Percentiles rank a stretch among this genome's conserved stretches.
phyloP scores from a whole-genome alignment of 371 early-diverging fungal species.

The Dichotomocladium elegans region DNA sequence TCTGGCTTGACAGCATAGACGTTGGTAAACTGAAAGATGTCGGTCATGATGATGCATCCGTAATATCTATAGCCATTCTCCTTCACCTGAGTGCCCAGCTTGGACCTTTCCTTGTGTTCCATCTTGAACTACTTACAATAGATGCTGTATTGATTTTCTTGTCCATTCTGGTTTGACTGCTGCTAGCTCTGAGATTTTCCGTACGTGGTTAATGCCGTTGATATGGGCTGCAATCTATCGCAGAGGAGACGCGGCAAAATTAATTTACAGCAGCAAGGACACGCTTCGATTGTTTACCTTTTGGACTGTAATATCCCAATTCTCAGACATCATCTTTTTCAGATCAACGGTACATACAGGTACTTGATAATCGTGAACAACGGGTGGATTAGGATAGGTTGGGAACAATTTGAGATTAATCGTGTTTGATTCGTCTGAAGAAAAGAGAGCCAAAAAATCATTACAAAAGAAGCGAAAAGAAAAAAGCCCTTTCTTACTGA shows the following conservation, averaged over 20 bases:
- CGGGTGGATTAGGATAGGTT: conserved; percentile 69
- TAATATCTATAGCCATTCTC: conserved; percentile 58
- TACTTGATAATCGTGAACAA: conserved; percentile 78
- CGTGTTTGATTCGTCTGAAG: conserved; percentile 53
- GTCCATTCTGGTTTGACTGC: conserved; percentile 74
- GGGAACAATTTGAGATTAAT: conserved; percentile 88
- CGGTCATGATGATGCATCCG: conserved; percentile 78
- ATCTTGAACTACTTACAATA: conserved; percentile 50
- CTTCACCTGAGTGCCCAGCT: not conserved
- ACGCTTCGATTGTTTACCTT: conserved; percentile 35
- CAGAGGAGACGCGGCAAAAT: not conserved
- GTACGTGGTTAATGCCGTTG: conserved; percentile 76
- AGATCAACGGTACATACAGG: conserved; percentile 77
- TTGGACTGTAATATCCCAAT: conserved; percentile 85
- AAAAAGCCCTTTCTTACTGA: conserved; percentile 56
- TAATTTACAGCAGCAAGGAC: not conserved
- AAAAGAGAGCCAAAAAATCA: not conserved
- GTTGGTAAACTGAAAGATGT: conserved; percentile 89
- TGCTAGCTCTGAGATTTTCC: conserved; percentile 68
- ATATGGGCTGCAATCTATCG: conserved; percentile 48
- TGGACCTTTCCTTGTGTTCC: not conserved
- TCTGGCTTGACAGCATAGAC: conserved; percentile 70
- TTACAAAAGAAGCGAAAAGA: no score
- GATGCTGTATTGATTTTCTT: conserved; percentile 74
- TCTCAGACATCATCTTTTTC: conserved; percentile 58